A percentile compares a stretch with the other conserved stretches of the same genome.
phyloP scores from a whole-genome alignment of 352 stramenopile genomes.

The Phytophthora boehmeriae region DNA sequence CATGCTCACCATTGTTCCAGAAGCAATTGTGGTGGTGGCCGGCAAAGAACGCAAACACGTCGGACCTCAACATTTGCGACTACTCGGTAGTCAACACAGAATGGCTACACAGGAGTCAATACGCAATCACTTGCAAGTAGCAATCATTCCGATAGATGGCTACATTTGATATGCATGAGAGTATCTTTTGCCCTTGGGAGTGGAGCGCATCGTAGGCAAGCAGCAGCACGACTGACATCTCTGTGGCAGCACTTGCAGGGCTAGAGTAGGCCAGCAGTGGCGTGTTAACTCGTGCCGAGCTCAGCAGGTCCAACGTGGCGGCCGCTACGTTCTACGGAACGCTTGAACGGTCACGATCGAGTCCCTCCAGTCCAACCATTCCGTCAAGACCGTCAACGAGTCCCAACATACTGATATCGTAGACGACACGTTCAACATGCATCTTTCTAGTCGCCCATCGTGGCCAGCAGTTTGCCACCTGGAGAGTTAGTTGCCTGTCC shows the following conservation, averaged over 20 bases:
- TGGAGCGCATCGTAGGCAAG: too few relatives aligned
- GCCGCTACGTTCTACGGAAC: too few relatives aligned
- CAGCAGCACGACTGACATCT: too few relatives aligned
- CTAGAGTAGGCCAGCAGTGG: too few relatives aligned
- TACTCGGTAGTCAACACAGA: not conserved
- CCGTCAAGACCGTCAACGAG: not conserved
- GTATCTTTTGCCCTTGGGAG: too few relatives aligned
- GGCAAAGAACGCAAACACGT: not conserved
- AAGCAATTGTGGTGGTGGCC: slow-evolving; percentile 3
- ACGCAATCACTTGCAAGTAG: not conserved
- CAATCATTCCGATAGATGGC: not conserved
- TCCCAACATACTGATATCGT: not conserved
- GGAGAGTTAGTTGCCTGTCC: not conserved
- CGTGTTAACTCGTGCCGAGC: too few relatives aligned
- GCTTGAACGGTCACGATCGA: not conserved
- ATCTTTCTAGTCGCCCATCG: not conserved
- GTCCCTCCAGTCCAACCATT: too few relatives aligned
- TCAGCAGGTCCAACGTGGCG: not conserved
- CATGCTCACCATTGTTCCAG: slow-evolving; percentile 28
- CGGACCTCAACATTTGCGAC: not conserved
- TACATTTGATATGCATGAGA: too few relatives aligned
- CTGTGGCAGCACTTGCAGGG: too few relatives aligned
- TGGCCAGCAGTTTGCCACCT: not conserved
- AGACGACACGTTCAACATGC: not conserved
- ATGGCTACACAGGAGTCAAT: not conserved